Evolutionary conservation across 305 asterid species (phyloP), one percentile per base, ranked within the genome.

Genomic region (Caryopteris hybrid): DNA sequence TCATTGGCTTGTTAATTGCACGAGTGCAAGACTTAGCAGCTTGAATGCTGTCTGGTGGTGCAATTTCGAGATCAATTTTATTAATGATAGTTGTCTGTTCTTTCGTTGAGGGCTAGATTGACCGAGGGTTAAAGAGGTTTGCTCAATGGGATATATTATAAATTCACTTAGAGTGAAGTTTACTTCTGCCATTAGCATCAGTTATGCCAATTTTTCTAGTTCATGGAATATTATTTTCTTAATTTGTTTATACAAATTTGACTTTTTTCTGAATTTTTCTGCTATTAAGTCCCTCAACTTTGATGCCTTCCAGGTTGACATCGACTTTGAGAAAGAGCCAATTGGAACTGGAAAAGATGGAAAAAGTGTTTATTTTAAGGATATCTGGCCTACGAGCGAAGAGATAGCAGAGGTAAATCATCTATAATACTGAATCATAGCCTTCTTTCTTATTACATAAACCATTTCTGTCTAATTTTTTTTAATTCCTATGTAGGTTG

Each of bases 331-430:
- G 78, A 86, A 80, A 71, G 97, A 92, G 72, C 97, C 98, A 48
- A 79, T 92, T 72, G 98, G 98, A 65, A 85, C 74, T 74, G 95
- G 91, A 61, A 89, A 84, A 83, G 92, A 84, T 75, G 98, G 96
- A 17, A 79, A 78, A 58, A 76, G 72, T 69, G 86, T 92, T n/a
- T 89, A 83, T 80, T 85, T 92, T 71, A 87, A 52, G 79, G 96
- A 92, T 67, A 84, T 92, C 67, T 90, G 98, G 98, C 97, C 98
- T 21, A 82, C 81, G 65, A 89, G 76, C 61, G 91, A 83, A 82
- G 98, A 92, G 83, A 86, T 92, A 66, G 96, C 96, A 0, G 85
- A 90, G 89, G 98, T 81, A 75, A 48, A 50, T 48, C n/a, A 13
- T 64, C 51, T 61, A 16, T 61, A 57, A 55, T 38, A 14, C 48